Base-by-base conservation (phyloP, 768 basidiomycete genomes). In the Lentinula aciculospora region DNA sequence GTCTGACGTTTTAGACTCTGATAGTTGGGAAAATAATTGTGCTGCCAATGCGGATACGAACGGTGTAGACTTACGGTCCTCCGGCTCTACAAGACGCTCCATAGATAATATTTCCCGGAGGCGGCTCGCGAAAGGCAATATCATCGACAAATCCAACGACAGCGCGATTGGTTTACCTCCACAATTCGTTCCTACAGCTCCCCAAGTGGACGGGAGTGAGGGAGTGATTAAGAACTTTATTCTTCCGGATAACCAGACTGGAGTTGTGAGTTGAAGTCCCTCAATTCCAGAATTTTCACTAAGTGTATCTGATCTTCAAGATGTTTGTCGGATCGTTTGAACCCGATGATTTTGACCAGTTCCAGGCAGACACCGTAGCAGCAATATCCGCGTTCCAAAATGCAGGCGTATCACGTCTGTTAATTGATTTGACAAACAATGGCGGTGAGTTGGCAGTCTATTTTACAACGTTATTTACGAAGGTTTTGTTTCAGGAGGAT, bases 371-470 rank as follows among this genome's bases (percentile, higher is more conserved):
- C 60, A 72, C 76, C 0, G 74, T 72, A 0, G 69, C 76, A 6
- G 75, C 80, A 1, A 66, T 84, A 58, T 62, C 62, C 1, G 63
- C 73, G 3, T 81, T 86, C 71, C 67, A 82, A 60, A 60, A 65
- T 0, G 72, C 75, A 1, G 80, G 80, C 3, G 79, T 83, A 10
- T 77, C 72, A 0, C 76, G 74, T 31, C 67, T 86, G 10, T 61
- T 86, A 23, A 74, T 87, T 39, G 85, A 86, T 65, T 64, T 85
- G 32, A 80, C 80, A 12, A 81, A 85, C 65, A 88, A 88, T 61
- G 81, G 79, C 56, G 85, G 84, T 79, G 45, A n/a, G 76, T 37
- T 23, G 10, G 36, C 31, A 59, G 31, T 44, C 53, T 36, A 23
- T 19, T 54, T 53, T 39, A 6, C 40, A 17, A 17, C 17, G 10